Evolutionary conservation across 768 basidiomycete species (phyloP).

Genomic region (Leccinellum rugosiceps): DNA sequence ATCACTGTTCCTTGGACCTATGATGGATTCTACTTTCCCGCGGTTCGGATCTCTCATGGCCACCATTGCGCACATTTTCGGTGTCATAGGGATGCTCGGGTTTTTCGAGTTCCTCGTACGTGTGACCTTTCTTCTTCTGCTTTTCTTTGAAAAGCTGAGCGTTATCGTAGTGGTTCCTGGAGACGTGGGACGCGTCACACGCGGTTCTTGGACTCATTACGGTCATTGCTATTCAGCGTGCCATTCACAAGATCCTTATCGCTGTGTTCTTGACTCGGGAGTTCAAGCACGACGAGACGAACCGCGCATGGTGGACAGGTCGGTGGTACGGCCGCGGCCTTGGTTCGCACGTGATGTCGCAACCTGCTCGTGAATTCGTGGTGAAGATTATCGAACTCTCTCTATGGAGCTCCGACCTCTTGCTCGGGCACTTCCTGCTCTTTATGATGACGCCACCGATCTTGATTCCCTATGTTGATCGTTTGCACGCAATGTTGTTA

Average conservation of each 20-base stretch:
- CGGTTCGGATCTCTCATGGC: constrained; percentile 94
- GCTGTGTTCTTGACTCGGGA: constrained; percentile 93
- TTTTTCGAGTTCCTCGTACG: constrained; percentile 96
- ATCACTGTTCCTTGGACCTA: constrained; percentile 90
- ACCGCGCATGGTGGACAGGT: constrained; percentile 99
- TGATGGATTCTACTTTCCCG: constrained; percentile 79
- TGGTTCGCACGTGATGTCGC: constrained; percentile 90
- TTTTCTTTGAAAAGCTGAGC: constrained; percentile 8
- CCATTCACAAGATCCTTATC: constrained; percentile 91
- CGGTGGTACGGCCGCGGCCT: constrained; percentile 95
- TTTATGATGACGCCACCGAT: constrained; percentile 90
- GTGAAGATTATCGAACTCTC: constrained; percentile 98
- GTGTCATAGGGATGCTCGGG: constrained; percentile 81
- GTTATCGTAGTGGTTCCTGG: constrained; percentile 81
- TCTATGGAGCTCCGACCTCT: constrained; percentile 92
- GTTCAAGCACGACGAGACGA: constrained; percentile 99
- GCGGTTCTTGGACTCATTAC: constrained; percentile 92
- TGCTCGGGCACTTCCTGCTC: constrained; percentile 81
- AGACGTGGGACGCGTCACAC: constrained; percentile 87
- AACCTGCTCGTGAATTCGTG: constrained; percentile 94
- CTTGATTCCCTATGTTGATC: constrained; percentile 88
- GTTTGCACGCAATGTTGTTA: constrained; percentile 84
- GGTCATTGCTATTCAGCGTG: constrained; percentile 88
- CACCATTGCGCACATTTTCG: constrained; percentile 78
- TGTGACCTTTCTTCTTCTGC: constrained; percentile 7